phyloP scores from a whole-genome alignment of 169 alveolate genomes.

The Eimeria maxima region DNA sequence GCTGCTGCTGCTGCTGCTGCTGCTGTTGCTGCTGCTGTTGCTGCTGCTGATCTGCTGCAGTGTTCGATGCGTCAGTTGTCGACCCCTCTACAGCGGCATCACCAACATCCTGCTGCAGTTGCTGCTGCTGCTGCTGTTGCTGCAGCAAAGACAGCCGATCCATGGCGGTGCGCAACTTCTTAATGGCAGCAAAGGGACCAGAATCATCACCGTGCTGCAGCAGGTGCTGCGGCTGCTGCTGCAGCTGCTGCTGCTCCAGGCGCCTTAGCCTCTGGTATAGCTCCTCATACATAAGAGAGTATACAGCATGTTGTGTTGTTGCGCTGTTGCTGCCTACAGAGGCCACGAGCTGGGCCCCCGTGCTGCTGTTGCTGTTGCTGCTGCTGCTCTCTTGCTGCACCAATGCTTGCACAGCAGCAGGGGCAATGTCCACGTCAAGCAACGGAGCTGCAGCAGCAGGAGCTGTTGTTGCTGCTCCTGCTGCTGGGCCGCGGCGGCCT shows the following conservation, averaged over 20 bases:
- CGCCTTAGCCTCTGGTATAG: constrained; percentile 30
- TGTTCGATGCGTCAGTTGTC: not conserved
- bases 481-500: not conserved
- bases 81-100: not conserved
- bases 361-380: not conserved
- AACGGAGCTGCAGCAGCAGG: not conserved
- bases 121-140: constrained; percentile 28
- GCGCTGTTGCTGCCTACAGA: constrained; percentile 12
- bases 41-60: not conserved
- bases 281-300: not conserved
- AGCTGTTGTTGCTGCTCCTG: constrained; percentile 10
- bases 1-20: constrained; percentile 37
- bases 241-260: constrained; percentile 50
- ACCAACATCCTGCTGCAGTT: not conserved
- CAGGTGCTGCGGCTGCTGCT: not conserved
- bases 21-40: constrained; percentile 35
- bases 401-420: constrained; percentile 24
- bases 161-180: constrained; percentile 34
- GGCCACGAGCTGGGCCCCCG: not conserved
- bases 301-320: constrained; percentile 9
- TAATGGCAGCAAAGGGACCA: not conserved
- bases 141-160: constrained; percentile 30
- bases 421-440: not conserved
- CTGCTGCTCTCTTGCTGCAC: constrained; percentile 38
- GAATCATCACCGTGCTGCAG: not conserved